Conservation (phyloP, 2,329 filamentous ascomycete species). For the Fusarium xylarioides region DNA sequence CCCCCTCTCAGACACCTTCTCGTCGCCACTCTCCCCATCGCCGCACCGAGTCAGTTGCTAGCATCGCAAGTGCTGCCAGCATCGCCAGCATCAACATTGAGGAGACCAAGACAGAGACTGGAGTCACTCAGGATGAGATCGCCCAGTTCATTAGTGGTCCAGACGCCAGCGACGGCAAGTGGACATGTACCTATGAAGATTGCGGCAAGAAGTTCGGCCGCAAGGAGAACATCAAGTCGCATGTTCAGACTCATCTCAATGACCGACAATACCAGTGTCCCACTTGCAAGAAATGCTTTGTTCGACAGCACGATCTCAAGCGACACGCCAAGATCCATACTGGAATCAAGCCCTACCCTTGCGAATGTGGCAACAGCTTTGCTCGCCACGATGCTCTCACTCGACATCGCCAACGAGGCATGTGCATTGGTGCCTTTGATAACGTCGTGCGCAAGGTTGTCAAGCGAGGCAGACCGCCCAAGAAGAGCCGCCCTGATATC, state of each 20-base stretch:
- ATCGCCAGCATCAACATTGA: conserved; percentile 72
- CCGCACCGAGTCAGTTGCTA: conserved; percentile 68
- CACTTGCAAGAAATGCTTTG: conserved; percentile 93
- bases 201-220: conserved; percentile 94
- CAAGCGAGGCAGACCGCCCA: conserved; percentile 67
- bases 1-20: conserved; percentile 29
- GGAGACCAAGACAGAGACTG: conserved; percentile 77
- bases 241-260: conserved; percentile 97
- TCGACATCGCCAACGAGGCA: conserved; percentile 90
- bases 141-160: conserved; percentile 77
- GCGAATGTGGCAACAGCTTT: conserved; percentile 93
- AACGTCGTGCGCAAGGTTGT: conserved; percentile 71
- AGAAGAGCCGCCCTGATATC: conserved; percentile 68
- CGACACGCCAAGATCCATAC: conserved; percentile 97
- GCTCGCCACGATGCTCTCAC: conserved; percentile 95
- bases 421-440: conserved; percentile 95
- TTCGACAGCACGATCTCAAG: conserved; percentile 96
- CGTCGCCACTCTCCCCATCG: conserved; percentile 54
- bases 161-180: conserved; percentile 78
- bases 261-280: conserved; percentile 96
- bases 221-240: conserved; percentile 98
- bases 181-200: conserved; percentile 77
- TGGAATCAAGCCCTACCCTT: conserved; percentile 93
- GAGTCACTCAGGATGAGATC: conserved; percentile 87
- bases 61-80: conserved; percentile 65